These are phyloP conservation scores for Monarda citriodora DNA, from an alignment of 305 asterid species.

Conservation along the genomic window DNA sequence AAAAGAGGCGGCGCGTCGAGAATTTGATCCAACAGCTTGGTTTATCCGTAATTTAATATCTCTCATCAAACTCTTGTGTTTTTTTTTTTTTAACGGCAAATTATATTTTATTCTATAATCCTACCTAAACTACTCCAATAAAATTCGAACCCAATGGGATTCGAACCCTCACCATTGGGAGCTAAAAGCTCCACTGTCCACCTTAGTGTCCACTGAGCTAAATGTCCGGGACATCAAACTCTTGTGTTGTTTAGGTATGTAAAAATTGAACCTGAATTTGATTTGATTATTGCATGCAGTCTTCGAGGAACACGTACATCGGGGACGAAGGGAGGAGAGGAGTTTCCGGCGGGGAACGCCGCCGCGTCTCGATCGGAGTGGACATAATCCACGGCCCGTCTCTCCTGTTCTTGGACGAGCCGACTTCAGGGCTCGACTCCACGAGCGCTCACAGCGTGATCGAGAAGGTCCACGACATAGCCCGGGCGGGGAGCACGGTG, in stretches of 20 bases:
- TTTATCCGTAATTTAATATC: conserved; percentile 62
- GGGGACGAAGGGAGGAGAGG: conserved; percentile 93
- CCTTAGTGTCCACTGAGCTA: too few species aligned
- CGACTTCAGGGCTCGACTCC: conserved; percentile 88
- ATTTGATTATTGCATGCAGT: conserved; percentile 26
- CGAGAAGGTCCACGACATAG: conserved; percentile 81
- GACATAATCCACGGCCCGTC: conserved; percentile 92
- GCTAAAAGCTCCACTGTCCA: too few species aligned
- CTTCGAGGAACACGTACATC: conserved; percentile 77
- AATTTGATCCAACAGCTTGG: conserved; percentile 61
- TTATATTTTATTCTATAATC: too few species aligned
- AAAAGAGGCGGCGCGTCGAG: conserved; percentile 63
- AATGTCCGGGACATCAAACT: too few species aligned
- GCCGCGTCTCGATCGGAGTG: conserved; percentile 83
- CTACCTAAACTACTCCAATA: too few species aligned
- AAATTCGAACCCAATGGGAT: too few species aligned
- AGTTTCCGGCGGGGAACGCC: conserved; percentile 89
- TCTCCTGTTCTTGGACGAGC: conserved; percentile 78
- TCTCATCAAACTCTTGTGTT: too few species aligned
- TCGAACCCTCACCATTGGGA: too few species aligned
- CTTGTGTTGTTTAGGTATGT: too few species aligned
- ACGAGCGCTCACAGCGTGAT: conserved; percentile 89
- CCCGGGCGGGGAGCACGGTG: conserved; percentile 77
- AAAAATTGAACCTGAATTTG: too few species aligned
- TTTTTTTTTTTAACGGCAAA: too few species aligned